A percentile compares a stretch with the other conserved stretches of the same genome.
phyloP scores from a whole-genome alignment of 305 asterid genomes.

The Fraxinus greggii region DNA sequence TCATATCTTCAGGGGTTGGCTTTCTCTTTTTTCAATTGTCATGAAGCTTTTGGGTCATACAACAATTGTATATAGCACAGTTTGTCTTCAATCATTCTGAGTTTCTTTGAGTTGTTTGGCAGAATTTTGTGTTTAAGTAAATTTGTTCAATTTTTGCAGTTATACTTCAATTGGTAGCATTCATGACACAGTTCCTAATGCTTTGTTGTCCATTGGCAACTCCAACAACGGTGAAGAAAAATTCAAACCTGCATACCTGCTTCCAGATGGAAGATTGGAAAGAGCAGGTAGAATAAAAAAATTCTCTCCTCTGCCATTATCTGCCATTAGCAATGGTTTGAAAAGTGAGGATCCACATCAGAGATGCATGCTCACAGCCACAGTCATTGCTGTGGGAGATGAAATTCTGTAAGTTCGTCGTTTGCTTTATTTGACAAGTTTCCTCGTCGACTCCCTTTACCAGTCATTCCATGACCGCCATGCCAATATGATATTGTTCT shows the following conservation, averaged over 20 bases:
- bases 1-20: background rate
- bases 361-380: constrained; percentile 53
- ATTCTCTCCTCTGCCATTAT: constrained; percentile 35
- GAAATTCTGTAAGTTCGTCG: constrained; percentile 82
- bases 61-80: background rate
- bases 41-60: background rate
- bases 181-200: constrained; percentile 82
- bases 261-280: constrained; percentile 86
- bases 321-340: constrained; percentile 54
- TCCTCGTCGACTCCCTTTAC: background rate
- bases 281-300: constrained; percentile 86
- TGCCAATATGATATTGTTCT: background rate
- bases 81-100: background rate
- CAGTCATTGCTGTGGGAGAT: constrained; percentile 79
- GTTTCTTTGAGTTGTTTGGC: background rate
- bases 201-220: constrained; percentile 45
- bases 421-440: background rate
- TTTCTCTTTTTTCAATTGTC: background rate
- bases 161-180: constrained; percentile 96
- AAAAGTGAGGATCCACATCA: constrained; percentile 37
- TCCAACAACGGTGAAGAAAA: constrained; percentile 42
- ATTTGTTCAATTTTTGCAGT: constrained; percentile 41
- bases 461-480: background rate
- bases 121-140: background rate
- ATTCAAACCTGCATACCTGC: constrained; percentile 78